Conservation (phyloP, 768 basidiomycete genomes). For the Jaapia argillacea region DNA sequence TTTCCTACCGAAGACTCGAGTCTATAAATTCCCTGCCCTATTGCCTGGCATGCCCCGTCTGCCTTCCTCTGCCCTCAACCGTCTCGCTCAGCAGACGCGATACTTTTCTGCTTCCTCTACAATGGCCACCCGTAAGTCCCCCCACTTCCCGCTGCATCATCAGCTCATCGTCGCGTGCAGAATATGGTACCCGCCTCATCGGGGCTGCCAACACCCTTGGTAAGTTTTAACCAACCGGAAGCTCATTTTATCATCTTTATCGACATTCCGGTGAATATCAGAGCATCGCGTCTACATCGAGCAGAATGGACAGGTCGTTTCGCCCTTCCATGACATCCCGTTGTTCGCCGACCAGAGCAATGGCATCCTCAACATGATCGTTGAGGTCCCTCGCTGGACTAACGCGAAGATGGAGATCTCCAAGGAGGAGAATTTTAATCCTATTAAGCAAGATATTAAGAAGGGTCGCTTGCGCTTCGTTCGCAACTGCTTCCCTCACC, state of each 20-base stretch:
- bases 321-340: constrained; percentile 93
- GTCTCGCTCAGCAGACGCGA: constrained; percentile 56
- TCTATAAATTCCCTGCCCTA: constrained; percentile 8
- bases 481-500: constrained; percentile 99
- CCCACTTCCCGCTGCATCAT: neutral
- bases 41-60: constrained; percentile 11
- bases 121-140: constrained; percentile 6
- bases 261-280: constrained; percentile 20
- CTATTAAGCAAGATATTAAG: constrained; percentile 99
- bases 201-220: constrained; percentile 92
- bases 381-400: constrained; percentile 98
- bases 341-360: constrained; percentile 94
- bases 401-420: constrained; percentile 99
- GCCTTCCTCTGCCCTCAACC: constrained; percentile 20
- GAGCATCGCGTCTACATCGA: constrained; percentile 96
- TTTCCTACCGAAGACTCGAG: neutral
- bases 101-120: constrained; percentile 37
- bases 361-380: constrained; percentile 97
- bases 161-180: constrained; percentile 22
- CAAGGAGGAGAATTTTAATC: constrained; percentile 98
- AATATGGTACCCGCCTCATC: constrained; percentile 67
- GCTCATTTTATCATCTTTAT: too few relatives aligned
- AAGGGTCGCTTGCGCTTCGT: constrained; percentile 94
- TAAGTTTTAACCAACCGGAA: constrained; percentile 27
- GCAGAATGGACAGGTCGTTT: constrained; percentile 75